Percentiles rank a stretch among this genome's conserved stretches.
These are phyloP conservation scores for Paspalum notatum DNA, from an alignment of 176 grass and related monocot genomes.

Conservation along the genomic window DNA sequence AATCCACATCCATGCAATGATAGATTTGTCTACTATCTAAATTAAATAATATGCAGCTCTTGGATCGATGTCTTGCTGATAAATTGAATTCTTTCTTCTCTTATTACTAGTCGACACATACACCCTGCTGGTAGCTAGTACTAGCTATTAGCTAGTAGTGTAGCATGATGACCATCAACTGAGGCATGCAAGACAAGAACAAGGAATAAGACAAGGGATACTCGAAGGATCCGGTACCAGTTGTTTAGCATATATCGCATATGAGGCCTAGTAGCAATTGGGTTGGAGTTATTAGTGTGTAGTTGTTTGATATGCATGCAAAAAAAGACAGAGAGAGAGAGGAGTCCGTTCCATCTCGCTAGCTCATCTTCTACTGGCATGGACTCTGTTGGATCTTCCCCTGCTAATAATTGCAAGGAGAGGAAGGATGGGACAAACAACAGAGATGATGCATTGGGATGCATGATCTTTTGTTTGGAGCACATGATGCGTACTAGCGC, in stretches of 20 bases:
- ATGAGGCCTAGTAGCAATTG: conserved; percentile 39
- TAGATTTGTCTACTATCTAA: too few relatives aligned
- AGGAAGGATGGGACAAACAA: conserved; percentile 32
- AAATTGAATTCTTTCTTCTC: too few relatives aligned
- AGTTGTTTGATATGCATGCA: too few relatives aligned
- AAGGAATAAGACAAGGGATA: conserved; percentile 33
- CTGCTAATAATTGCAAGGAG: conserved; percentile 38
- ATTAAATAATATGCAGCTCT: too few relatives aligned
- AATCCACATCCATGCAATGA: not conserved
- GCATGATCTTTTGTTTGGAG: conserved; percentile 35
- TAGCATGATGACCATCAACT: too few relatives aligned
- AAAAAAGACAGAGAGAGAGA: too few relatives aligned
- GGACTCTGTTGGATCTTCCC: conserved; percentile 49
- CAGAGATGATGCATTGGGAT: conserved; percentile 26
- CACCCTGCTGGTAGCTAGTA: too few relatives aligned
- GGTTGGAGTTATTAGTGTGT: not conserved
- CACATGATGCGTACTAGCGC: conserved; percentile 30
- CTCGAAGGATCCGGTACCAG: conserved; percentile 25
- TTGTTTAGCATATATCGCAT: conserved; percentile 31
- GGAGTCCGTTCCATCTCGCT: not conserved
- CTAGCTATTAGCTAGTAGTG: too few relatives aligned
- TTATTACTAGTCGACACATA: too few relatives aligned
- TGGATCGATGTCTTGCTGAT: too few relatives aligned
- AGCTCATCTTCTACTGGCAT: conserved; percentile 34
- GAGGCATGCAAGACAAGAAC: not conserved